Conservation (phyloP, 2,329 filamentous ascomycete genomes). For the Didymella pinodella region DNA sequence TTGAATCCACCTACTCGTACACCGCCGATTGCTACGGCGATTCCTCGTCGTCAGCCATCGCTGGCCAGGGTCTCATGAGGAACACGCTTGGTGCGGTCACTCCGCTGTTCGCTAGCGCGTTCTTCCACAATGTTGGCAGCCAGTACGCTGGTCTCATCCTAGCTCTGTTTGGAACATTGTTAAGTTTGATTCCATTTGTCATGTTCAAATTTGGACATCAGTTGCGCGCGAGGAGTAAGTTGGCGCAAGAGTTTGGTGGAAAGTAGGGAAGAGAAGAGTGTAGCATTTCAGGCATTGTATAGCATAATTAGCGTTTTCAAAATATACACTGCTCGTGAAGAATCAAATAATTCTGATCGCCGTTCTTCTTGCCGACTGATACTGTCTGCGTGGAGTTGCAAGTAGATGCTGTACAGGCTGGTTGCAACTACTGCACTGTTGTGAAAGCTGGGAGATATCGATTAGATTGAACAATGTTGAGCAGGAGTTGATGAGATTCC, state of each 20-base stretch:
- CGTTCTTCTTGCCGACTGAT: too few species aligned
- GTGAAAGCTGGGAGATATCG: too few species aligned
- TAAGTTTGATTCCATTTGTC: constrained; percentile 55
- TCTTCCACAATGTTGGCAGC: constrained; percentile 63
- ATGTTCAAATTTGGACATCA: constrained; percentile 55
- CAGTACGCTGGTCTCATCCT: constrained; percentile 62
- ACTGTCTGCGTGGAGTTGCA: too few species aligned
- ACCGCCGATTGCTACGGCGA: constrained; percentile 63
- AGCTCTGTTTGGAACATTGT: constrained; percentile 55
- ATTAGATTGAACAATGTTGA: too few species aligned
- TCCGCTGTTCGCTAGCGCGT: constrained; percentile 61
- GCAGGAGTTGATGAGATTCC: too few species aligned
- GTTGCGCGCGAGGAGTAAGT: constrained; percentile 52
- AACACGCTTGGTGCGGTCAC: constrained; percentile 63
- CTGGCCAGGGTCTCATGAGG: constrained; percentile 61
- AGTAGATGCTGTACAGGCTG: too few species aligned
- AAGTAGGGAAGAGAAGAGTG: background rate
- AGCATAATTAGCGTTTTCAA: background rate
- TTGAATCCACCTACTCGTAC: constrained; percentile 58
- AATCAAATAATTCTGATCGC: too few species aligned
- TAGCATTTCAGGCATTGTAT: constrained; percentile 3
- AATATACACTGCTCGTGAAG: too few species aligned
- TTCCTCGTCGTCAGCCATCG: constrained; percentile 55
- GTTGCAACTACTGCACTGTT: too few species aligned
- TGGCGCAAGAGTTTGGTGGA: constrained; percentile 43